Evolutionary conservation across 2,329 filamentous ascomycete species (phyloP).

Genomic region (Dothideomycetidae sp.): DNA sequence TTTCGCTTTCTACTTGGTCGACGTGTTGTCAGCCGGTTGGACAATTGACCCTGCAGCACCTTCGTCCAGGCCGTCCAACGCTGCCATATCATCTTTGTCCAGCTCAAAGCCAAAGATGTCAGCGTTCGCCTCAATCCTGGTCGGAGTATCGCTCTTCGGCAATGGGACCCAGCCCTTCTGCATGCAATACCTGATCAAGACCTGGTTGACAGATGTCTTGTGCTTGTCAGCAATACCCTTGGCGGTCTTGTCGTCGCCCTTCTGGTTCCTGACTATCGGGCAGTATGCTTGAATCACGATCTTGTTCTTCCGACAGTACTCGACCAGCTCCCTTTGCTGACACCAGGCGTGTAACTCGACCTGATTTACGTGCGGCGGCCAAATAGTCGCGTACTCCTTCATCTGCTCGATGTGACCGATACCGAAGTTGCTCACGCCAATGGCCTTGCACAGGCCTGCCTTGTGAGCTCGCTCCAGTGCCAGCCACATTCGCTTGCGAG

Average conservation of each 20-base stretch:
- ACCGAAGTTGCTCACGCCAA: constrained; percentile 62
- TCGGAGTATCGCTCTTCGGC: constrained; percentile 57
- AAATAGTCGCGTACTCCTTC: constrained; percentile 48
- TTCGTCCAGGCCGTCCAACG: constrained; percentile 36
- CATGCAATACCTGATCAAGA: constrained; percentile 67
- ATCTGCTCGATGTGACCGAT: constrained; percentile 55
- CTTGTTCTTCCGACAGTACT: constrained; percentile 43
- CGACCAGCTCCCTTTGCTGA: constrained; percentile 46
- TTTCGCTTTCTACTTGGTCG: constrained; percentile 4
- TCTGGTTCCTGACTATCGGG: constrained; percentile 54
- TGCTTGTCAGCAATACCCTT: constrained; percentile 55
- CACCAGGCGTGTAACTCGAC: constrained; percentile 63
- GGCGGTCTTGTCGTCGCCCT: constrained; percentile 54
- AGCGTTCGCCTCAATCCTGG: constrained; percentile 52
- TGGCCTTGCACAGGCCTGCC: constrained; percentile 47
- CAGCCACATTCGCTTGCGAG: constrained; percentile 49
- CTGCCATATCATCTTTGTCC: constrained; percentile 41
- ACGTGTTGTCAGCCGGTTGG: constrained; percentile 19
- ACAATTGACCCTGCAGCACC: constrained; percentile 21
- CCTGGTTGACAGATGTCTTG: constrained; percentile 57
- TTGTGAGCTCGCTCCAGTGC: constrained; percentile 48
- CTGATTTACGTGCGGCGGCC: constrained; percentile 61
- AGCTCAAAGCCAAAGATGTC: constrained; percentile 49
- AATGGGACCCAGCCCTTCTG: constrained; percentile 60
- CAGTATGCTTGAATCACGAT: constrained; percentile 52